Base-by-base conservation (phyloP, 2,329 filamentous ascomycete species). In the Drechslerella dactyloides region DNA sequence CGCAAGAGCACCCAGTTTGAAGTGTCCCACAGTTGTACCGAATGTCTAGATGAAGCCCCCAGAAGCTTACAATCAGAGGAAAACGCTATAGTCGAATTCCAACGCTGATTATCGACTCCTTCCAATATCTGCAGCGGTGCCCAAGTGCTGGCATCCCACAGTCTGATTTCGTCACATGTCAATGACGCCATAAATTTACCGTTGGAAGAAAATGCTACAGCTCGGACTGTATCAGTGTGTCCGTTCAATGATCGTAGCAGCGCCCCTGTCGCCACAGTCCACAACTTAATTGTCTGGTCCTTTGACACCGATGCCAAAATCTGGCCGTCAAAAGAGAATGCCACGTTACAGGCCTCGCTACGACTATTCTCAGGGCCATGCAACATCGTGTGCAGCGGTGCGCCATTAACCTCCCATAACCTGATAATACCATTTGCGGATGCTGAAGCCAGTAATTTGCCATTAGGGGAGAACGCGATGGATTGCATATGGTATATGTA, bases 171-270 rank as follows among this genome's bases (percentile, higher is more conserved):
- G 19, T 33, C 13, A 4, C 5, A n/a, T n/a, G 21, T 3, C 21
- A 5, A 88, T 46, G 90, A 94, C 17, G 46, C 17, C 17, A 51
- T 4, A 23, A 51, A 15, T 15, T 21, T 51, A 51, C 46, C 23
- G 46, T 51, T 21, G 21, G 46, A 17, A 21, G 17, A 51, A 21
- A 51, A 51, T 3, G 46, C 4, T 19, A 51, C 10, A 51, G 19
- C 46, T 3, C 15, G 2, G 19, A 27, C 17, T 10, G 11, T 7
- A 17, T 13, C 3, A 13, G 8, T 4, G 2, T 51, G 11, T 19
- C 23, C 23, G 2, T 27, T 7, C 3, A 24, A 17, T 11, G 6
- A 10, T 15, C 17, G 19, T 21, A 51, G 46, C 15, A 23, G 17
- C 11, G 2, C 11, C 6, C 46, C 46, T 21, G 46, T 51, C 6